Percentiles rank a stretch among this genome's conserved stretches.
Conservation (phyloP, 176 grass and related monocot species). For the Bromus sterilis region DNA sequence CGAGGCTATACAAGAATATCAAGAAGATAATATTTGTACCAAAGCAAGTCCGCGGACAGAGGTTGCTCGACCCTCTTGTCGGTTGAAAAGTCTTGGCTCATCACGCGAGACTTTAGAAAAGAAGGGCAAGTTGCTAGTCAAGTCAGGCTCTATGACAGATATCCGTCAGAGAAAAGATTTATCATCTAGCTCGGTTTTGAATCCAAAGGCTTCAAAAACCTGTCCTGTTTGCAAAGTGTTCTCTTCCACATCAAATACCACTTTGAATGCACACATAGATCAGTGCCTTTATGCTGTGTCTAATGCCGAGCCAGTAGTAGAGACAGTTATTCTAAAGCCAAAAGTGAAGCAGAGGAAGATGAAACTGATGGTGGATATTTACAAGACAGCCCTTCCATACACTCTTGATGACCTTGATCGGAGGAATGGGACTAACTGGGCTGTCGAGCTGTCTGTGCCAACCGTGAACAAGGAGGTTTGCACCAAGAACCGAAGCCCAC, state of each 20-base stretch:
- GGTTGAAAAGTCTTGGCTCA: conserved; percentile 29
- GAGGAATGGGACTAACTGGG: conserved; percentile 89
- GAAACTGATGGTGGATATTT: conserved; percentile 80
- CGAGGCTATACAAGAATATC: conserved; percentile 20
- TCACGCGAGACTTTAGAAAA: conserved; percentile 42
- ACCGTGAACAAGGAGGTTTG: conserved; percentile 17
- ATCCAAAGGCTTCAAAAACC: conserved; percentile 82
- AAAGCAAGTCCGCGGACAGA: conserved; percentile 34
- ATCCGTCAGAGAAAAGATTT: conserved; percentile 47
- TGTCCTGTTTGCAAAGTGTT: conserved; percentile 95
- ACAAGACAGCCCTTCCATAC: conserved; percentile 49
- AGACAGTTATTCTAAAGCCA: conserved; percentile 38
- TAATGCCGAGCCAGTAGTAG: conserved; percentile 35
- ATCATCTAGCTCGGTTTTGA: conserved; percentile 46
- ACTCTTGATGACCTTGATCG: conserved; percentile 92
- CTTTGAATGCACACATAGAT: conserved; percentile 95
- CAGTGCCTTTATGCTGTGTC: conserved; percentile 73
- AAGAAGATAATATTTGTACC: conserved; percentile 35
- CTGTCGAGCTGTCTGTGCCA: conserved; percentile 26
- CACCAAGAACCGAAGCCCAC: conserved; percentile 29
- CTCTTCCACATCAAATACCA: conserved; percentile 92
- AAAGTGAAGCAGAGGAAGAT: conserved; percentile 87
- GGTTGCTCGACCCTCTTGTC: conserved; percentile 10
- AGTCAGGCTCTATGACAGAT: conserved; percentile 31
- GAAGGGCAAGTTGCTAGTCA: conserved; percentile 64